phyloP scores from a whole-genome alignment of 306 rosid genomes.

The Pueraria montana region DNA sequence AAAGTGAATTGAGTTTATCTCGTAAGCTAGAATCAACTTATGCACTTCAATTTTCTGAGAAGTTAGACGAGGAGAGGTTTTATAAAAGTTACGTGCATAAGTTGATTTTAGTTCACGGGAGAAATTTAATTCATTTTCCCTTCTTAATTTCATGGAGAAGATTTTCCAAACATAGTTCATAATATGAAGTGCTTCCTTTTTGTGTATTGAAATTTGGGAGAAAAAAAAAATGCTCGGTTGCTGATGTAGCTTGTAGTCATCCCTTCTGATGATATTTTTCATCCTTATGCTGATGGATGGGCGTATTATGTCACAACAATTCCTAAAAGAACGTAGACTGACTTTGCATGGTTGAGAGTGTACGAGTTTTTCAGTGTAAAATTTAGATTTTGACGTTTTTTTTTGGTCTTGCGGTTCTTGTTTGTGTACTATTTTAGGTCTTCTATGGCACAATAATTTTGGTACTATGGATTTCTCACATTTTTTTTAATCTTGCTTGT shows the following conservation, averaged over 20 bases:
- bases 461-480: constrained; percentile 1
- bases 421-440: not conserved
- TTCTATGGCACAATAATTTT: not conserved
- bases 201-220: not conserved
- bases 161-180: not conserved
- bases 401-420: not conserved
- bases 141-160: not conserved
- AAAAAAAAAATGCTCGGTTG: not conserved
- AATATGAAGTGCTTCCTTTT: not conserved
- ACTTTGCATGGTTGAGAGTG: too few species aligned
- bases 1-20: too few species aligned
- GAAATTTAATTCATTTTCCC: not conserved
- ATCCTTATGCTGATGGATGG: constrained; percentile 17
- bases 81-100: not conserved
- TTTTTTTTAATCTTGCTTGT: constrained; percentile 31
- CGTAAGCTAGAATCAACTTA: not conserved
- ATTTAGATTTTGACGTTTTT: constrained; percentile 13
- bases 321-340: too few species aligned
- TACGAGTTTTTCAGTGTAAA: not conserved
- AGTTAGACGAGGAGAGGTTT: not conserved
- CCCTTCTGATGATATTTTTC: not conserved
- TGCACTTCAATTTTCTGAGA: not conserved
- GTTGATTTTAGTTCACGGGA: not conserved
- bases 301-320: not conserved
- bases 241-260: not conserved